These are phyloP conservation scores for Camptophora hylomeconis DNA, from an alignment of 2,329 filamentous ascomycete species.

Conservation along the genomic window DNA sequence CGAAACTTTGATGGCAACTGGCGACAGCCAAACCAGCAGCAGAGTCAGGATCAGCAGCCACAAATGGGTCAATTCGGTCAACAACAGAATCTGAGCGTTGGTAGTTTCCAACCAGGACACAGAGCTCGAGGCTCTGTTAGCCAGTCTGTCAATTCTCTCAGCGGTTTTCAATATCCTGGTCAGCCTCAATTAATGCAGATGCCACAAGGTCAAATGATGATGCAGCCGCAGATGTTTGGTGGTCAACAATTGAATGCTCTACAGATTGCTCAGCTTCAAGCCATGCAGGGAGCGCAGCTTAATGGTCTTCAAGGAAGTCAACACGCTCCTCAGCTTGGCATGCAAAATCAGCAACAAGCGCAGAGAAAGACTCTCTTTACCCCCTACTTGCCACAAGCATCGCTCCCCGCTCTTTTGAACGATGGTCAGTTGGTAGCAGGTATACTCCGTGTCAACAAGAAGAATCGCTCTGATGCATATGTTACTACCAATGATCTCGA, in stretches of 20 bases:
- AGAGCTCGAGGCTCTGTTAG: conserved; percentile 73
- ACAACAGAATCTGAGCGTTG: conserved; percentile 55
- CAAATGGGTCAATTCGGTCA: conserved; percentile 51
- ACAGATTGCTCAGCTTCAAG: conserved; percentile 81
- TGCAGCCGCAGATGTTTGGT: conserved; percentile 66
- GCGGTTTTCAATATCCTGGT: conserved; percentile 74
- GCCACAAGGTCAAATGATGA: conserved; percentile 66
- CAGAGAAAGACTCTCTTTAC: conserved; percentile 98
- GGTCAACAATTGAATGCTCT: conserved; percentile 79
- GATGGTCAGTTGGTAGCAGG: conserved; percentile 93
- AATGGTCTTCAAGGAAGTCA: conserved; percentile 57
- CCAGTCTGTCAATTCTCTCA: conserved; percentile 71
- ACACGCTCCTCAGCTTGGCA: conserved; percentile 50
- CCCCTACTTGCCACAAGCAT: conserved; percentile 90
- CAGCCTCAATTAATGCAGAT: conserved; percentile 83
- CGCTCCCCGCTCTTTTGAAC: conserved; percentile 73
- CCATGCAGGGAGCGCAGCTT: conserved; percentile 74
- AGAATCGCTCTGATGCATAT: conserved; percentile 97
- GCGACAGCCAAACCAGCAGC: conserved; percentile 59
- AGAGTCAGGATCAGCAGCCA: conserved; percentile 34
- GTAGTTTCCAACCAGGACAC: conserved; percentile 84
- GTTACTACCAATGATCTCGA: conserved; percentile 90
- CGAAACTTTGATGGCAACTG: conserved; percentile 97
- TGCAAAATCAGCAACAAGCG: conserved; percentile 67
- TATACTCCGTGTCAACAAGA: conserved; percentile 97